Evolutionary conservation across 2,329 filamentous ascomycete genomes (phyloP).

Genomic region (Metarhizium sp.): DNA sequence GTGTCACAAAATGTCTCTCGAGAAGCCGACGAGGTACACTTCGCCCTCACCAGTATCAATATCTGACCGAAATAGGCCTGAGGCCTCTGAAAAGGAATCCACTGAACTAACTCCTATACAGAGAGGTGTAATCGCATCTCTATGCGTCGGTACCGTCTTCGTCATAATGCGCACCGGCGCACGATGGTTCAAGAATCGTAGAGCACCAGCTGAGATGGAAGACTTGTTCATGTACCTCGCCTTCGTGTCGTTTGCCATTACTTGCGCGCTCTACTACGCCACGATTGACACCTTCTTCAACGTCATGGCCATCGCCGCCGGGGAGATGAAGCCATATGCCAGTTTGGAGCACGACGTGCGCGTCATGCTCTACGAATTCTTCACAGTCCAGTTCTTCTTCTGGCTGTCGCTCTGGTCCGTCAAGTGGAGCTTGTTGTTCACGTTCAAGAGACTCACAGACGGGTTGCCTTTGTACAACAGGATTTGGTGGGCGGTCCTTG

Average conservation of each 20-base stretch:
- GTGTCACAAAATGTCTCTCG: conserved; percentile 8
- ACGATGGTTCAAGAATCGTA: conserved; percentile 10
- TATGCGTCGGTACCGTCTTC: conserved; percentile 9
- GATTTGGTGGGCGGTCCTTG: conserved; percentile 10
- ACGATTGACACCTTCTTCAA: conserved; percentile 11
- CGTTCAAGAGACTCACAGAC: conserved; percentile 11
- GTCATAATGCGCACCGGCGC: conserved; percentile 9
- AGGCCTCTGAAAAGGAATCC: no score
- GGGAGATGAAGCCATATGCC: conserved; percentile 6
- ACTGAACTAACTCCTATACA: not conserved
- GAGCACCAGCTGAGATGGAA: conserved; percentile 7
- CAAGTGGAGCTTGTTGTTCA: conserved; percentile 13
- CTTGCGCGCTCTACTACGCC: conserved; percentile 9
- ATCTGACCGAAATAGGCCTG: not conserved
- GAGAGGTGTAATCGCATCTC: conserved; percentile 7
- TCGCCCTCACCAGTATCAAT: not conserved
- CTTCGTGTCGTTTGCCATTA: conserved; percentile 9
- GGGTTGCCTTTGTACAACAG: conserved; percentile 9
- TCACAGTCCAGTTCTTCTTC: conserved; percentile 14
- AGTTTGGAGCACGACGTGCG: conserved; percentile 3
- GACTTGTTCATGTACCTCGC: conserved; percentile 12
- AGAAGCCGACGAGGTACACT: conserved; percentile 6
- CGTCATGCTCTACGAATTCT: conserved; percentile 12
- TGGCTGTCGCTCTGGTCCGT: conserved; percentile 13
- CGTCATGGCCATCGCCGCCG: conserved; percentile 4